Conservation (phyloP, 345 rosid genomes). For the Laguncularia racemosa region DNA sequence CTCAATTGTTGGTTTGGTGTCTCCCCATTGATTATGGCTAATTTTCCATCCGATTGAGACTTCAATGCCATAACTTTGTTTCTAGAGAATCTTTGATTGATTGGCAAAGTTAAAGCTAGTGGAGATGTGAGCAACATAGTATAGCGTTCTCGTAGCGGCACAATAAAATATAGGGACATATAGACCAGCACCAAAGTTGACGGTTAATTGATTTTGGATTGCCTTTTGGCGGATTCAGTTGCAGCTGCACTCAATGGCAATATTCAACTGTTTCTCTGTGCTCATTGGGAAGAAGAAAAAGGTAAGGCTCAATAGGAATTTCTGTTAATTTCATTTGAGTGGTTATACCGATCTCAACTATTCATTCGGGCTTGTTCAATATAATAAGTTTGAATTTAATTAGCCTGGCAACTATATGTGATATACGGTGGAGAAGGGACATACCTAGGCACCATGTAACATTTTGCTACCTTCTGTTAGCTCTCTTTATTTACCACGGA, state of each 20-base stretch:
- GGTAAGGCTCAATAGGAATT: conserved; percentile 32
- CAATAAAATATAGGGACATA: neutral
- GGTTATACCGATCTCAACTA: neutral
- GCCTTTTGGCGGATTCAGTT: neutral
- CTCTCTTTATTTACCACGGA: neutral
- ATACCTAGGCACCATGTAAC: too few relatives aligned
- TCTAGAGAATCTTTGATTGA: neutral
- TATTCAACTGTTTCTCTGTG: conserved; percentile 36
- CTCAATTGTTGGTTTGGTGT: conserved; percentile 30
- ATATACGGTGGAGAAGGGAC: too few relatives aligned
- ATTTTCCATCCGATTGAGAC: conserved; percentile 12
- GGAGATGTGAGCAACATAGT: conserved; percentile 27
- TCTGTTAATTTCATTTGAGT: neutral
- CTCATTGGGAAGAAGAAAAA: conserved; percentile 35
- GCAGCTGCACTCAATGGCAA: conserved; percentile 22
- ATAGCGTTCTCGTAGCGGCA: neutral
- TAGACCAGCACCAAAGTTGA: conserved; percentile 1
- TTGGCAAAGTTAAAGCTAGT: neutral
- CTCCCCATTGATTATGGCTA: conserved; percentile 85
- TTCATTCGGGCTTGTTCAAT: neutral
- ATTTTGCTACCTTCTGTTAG: neutral
- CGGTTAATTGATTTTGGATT: neutral
- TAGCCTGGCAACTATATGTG: too few relatives aligned
- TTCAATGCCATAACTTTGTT: conserved; percentile 5
- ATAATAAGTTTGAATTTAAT: too few relatives aligned